A percentile compares a stretch with the other conserved stretches of the same genome.
These are phyloP conservation scores for Ilyonectria robusta DNA, from an alignment of 2,329 filamentous ascomycete species.

Conservation along the genomic window DNA sequence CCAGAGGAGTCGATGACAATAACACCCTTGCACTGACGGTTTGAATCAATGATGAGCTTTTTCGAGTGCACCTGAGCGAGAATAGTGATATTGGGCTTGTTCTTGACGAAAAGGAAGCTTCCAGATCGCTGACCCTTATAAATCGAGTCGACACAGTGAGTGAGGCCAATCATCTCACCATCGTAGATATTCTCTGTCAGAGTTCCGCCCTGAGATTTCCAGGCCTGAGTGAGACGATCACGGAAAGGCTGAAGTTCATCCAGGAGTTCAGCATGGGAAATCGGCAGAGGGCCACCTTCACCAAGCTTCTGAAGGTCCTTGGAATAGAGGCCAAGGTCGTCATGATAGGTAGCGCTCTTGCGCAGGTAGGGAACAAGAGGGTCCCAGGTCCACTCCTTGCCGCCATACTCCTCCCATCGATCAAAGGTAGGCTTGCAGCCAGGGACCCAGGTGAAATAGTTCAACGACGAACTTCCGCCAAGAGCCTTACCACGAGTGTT, in stretches of 20 bases:
- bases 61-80: conserved; percentile 64
- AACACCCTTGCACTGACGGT: conserved; percentile 58
- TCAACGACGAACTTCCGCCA: conserved; percentile 70
- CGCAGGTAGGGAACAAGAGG: conserved; percentile 64
- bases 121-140: conserved; percentile 68
- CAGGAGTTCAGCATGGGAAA: too few relatives aligned
- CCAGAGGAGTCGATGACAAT: conserved; percentile 56
- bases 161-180: conserved; percentile 67
- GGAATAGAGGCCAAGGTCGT: conserved; percentile 53
- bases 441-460: conserved; percentile 76
- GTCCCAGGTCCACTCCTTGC: conserved; percentile 73
- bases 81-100: conserved; percentile 69
- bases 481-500: conserved; percentile 73
- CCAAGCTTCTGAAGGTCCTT: too few relatives aligned
- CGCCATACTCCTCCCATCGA: conserved; percentile 79
- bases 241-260: conserved; percentile 59
- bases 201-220: conserved; percentile 65
- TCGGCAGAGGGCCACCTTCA: too few relatives aligned
- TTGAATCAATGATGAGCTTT: conserved; percentile 65
- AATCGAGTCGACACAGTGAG: conserved; percentile 68
- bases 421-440: conserved; percentile 73
- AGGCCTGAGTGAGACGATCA: conserved; percentile 65
- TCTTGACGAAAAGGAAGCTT: conserved; percentile 64
- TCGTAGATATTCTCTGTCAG: conserved; percentile 69
- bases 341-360: conserved; percentile 70